Percentiles rank a stretch among this genome's conserved stretches.
These are phyloP conservation scores for Aspergillus spinulosporus DNA, from an alignment of 2,329 filamentous ascomycete genomes.

Conservation along the genomic window DNA sequence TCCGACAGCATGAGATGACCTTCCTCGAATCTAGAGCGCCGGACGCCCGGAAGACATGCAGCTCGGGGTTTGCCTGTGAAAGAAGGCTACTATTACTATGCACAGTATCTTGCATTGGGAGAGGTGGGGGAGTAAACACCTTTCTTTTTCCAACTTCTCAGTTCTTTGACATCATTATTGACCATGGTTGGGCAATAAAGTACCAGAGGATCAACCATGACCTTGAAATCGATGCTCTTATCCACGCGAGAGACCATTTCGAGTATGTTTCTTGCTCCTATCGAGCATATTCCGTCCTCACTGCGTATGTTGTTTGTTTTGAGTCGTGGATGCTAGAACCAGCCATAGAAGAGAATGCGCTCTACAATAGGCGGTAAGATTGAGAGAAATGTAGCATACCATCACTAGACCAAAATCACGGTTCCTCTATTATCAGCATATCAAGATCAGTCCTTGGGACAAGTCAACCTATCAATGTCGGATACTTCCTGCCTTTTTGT, in stretches of 20 bases:
- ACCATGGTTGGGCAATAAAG: background rate
- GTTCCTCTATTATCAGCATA: no score
- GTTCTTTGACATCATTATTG: slow-evolving; percentile 5
- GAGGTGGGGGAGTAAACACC: background rate
- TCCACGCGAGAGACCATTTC: no score
- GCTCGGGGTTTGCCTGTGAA: background rate
- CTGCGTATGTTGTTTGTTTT: background rate
- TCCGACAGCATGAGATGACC: slow-evolving; percentile 11
- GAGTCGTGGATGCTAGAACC: no score
- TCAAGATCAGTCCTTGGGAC: no score
- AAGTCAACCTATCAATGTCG: no score
- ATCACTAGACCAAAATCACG: no score
- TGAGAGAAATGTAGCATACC: background rate
- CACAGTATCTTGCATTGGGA: background rate
- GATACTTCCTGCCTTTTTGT: no score
- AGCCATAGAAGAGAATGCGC: background rate
- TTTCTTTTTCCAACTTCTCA: background rate
- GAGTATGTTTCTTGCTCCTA: no score
- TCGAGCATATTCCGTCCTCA: no score
- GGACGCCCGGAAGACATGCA: slow-evolving; percentile 1
- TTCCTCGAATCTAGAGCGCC: slow-evolving; percentile 12
- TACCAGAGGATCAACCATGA: background rate
- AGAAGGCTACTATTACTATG: background rate
- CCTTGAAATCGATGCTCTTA: background rate
- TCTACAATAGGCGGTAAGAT: background rate